These are phyloP conservation scores for Bidens hawaiensis DNA, from an alignment of 140 eudicot species.

Conservation along the genomic window DNA sequence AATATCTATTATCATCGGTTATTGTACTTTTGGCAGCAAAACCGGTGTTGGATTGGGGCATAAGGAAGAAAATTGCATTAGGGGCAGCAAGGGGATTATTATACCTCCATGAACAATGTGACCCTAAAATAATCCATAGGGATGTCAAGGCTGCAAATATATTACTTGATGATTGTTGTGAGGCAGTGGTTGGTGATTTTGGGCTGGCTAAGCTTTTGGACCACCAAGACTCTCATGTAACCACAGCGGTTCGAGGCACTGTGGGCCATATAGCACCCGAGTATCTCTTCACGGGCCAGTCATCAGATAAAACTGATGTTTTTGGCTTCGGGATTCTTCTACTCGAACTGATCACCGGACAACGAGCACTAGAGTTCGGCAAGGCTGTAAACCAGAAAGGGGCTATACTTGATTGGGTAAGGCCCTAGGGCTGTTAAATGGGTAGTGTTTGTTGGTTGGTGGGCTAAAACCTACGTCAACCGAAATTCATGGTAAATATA, in stretches of 20 bases:
- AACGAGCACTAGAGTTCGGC: constrained; percentile 77
- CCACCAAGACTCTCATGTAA: constrained; percentile 82
- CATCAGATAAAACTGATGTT: constrained; percentile 77
- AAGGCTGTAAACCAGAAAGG: constrained; percentile 70
- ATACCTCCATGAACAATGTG: constrained; percentile 71
- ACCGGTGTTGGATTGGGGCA: constrained; percentile 33
- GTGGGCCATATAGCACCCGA: constrained; percentile 79
- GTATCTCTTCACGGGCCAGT: constrained; percentile 73
- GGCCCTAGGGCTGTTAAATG: too few species aligned
- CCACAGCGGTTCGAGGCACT: constrained; percentile 79
- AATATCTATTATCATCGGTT: too few species aligned
- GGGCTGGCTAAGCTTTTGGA: constrained; percentile 84
- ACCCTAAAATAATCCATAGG: constrained; percentile 81
- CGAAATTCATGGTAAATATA: too few species aligned
- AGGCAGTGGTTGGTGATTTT: constrained; percentile 76
- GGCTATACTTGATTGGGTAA: constrained; percentile 45
- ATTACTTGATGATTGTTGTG: constrained; percentile 76
- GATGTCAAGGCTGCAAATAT: constrained; percentile 87
- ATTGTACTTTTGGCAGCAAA: not conserved
- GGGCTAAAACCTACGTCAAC: not conserved
- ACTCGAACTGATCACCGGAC: constrained; percentile 78
- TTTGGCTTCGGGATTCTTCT: constrained; percentile 86
- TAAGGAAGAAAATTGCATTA: constrained; percentile 58
- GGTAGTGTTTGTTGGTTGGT: not conserved
- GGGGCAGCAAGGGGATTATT: constrained; percentile 79